Base-by-base conservation (phyloP, 208 protist species). In the Trypanosoma mega region DNA sequence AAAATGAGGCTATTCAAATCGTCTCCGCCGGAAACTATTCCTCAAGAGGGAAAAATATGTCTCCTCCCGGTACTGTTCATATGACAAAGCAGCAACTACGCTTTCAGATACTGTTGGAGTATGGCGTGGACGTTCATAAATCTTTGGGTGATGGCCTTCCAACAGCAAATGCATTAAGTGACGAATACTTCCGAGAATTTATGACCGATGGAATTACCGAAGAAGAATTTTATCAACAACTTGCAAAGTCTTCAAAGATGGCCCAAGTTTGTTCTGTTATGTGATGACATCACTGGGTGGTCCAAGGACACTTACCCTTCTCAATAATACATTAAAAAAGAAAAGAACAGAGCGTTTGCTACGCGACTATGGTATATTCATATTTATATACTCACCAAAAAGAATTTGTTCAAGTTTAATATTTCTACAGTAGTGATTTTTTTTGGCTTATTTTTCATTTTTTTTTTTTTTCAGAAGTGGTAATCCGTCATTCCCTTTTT, bases 1-100 rank as follows among this genome's bases (percentile, higher is more conserved):
- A 72, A 24, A 50, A 39, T 26, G 56, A 72, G 39, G 65, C 57
- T 18, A 4, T 72, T 31, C 7, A 44, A 11, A 9, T 47, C 7
- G 48, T 36, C 18, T 37, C 9, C 2, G 50, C 31, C 37, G n/a
- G 24, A 1, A 59, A 37, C 5, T 6, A 12, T 6, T 39, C 34
- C 12, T 12, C 6, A 6, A 39, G 12, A 39, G 34, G 34, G 34
- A 52, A 55, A 41, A 34, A 23, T 51, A 41, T 16, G 16, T 7
- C 36, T 9, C 2, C 23, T 47, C 48, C 50, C 2, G 11, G 49
- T 24, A 54, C 51, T 0, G 43, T 72, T 52, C 36, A 33, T n/a
- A 74, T 74, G 68, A 74, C 60, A 39, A 68, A 62, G 49, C 60
- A 66, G 26, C 60, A 74, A 45, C 27, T 74, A 37, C 68, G 68